phyloP scores from a whole-genome alignment of 306 rosid species.

The Medicago arabica region DNA sequence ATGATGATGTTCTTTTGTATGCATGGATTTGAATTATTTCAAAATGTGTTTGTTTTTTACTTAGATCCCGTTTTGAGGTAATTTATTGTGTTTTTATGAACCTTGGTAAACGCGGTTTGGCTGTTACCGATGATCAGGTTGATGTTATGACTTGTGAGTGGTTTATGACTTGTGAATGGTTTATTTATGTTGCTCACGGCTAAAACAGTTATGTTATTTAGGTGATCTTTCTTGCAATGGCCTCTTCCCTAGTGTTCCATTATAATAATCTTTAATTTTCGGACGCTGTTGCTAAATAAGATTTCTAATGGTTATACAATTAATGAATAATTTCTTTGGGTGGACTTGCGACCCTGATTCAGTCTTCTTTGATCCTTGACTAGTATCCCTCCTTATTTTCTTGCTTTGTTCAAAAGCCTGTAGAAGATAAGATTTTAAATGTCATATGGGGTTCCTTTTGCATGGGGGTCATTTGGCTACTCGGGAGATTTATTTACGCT shows the following conservation, averaged over 20 bases:
- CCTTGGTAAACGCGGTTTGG: slow-evolving; percentile 18
- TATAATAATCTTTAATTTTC: slow-evolving; percentile 4
- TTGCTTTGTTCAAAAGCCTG: slow-evolving; percentile 7
- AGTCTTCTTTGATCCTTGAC: background rate
- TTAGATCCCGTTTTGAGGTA: slow-evolving; percentile 1
- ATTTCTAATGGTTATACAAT: background rate
- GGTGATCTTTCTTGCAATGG: slow-evolving; percentile 7
- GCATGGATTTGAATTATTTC: slow-evolving; percentile 12
- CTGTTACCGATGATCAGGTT: slow-evolving; percentile 18
- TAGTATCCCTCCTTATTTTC: background rate
- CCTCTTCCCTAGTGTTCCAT: slow-evolving; percentile 11
- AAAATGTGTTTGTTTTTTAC: slow-evolving; percentile 2
- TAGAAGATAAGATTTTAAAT: slow-evolving; percentile 1
- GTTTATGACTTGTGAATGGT: slow-evolving; percentile 1
- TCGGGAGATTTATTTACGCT: no score
- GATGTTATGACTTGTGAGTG: slow-evolving; percentile 15
- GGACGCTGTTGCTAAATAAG: slow-evolving; percentile 10
- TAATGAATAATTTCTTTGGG: background rate
- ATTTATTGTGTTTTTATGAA: slow-evolving; percentile 11
- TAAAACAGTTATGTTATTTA: slow-evolving; percentile 1
- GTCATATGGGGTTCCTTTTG: background rate
- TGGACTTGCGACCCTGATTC: slow-evolving; percentile 1
- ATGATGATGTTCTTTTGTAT: slow-evolving; percentile 13
- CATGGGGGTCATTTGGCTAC: no score
- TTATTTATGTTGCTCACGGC: slow-evolving; percentile 1